Evolutionary conservation across 352 stramenopile species (phyloP).

Genomic region (Phytophthora chlamydospora): DNA sequence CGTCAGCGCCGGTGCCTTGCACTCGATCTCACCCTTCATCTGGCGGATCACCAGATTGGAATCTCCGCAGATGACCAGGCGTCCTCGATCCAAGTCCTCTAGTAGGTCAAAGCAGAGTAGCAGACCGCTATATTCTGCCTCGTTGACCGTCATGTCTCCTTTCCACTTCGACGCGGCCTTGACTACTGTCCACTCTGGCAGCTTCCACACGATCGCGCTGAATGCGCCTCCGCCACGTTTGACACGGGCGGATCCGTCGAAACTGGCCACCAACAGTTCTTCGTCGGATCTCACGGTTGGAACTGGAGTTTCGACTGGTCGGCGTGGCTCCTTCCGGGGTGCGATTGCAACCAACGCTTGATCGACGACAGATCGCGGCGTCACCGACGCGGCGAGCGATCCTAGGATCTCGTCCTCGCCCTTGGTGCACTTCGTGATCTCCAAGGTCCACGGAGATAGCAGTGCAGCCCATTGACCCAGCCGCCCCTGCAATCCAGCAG

Average conservation of each 20-base stretch:
- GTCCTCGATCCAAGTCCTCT: neutral
- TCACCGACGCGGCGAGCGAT: constrained; percentile 7
- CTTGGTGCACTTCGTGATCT: constrained; percentile 8
- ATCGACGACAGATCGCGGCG: constrained; percentile 1
- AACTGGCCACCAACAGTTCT: constrained; percentile 9
- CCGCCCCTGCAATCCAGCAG: neutral
- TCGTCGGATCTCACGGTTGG: constrained; percentile 4
- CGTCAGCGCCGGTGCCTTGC: neutral
- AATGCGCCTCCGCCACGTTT: constrained; percentile 9
- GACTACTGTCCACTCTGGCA: constrained; percentile 12
- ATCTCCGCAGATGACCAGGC: constrained; percentile 5
- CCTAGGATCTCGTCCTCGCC: constrained; percentile 20
- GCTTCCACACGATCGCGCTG: constrained; percentile 19
- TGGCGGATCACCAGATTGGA: constrained; percentile 14
- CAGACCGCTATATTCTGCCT: constrained; percentile 22
- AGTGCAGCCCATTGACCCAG: constrained; percentile 2
- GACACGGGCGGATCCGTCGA: constrained; percentile 23
- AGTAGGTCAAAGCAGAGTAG: constrained; percentile 4
- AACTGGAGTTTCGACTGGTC: neutral
- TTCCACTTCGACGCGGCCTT: neutral
- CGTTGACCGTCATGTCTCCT: constrained; percentile 19
- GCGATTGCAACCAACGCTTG: neutral
- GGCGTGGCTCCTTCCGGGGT: neutral
- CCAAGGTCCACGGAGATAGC: neutral
- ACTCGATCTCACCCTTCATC: constrained; percentile 4